A percentile compares a stretch with the other conserved stretches of the same genome.
Conservation (phyloP, 108 stramenopile genomes). For the Phaeodactylum tricornutum region DNA sequence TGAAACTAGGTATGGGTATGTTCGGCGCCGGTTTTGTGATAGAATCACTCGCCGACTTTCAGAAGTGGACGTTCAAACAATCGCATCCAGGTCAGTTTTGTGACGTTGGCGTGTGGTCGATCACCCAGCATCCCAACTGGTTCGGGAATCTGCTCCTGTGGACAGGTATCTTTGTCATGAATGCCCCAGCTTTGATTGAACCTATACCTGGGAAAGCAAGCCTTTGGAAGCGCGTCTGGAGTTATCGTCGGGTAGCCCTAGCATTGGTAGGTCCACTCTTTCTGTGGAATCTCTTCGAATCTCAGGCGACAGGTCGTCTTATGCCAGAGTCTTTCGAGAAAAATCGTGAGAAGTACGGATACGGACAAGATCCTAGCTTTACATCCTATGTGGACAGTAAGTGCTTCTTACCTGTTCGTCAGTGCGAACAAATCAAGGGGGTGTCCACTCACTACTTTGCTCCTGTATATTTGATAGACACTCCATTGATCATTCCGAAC, state of each 20-base stretch:
- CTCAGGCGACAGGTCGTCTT: slow-evolving; percentile 48
- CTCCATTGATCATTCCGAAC: slow-evolving; percentile 2
- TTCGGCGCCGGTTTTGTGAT: slow-evolving; percentile 33
- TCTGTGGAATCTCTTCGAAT: slow-evolving; percentile 42
- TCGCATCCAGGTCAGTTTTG: slow-evolving; percentile 49
- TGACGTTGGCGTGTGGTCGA: slow-evolving; percentile 61
- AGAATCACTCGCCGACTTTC: slow-evolving; percentile 61
- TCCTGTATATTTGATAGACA: neutral
- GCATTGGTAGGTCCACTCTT: slow-evolving; percentile 49
- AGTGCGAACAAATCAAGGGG: neutral
- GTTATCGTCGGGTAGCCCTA: slow-evolving; percentile 20
- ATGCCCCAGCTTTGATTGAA: slow-evolving; percentile 42
- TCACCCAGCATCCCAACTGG: slow-evolving; percentile 79
- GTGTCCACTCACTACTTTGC: neutral
- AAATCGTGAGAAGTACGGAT: slow-evolving; percentile 38
- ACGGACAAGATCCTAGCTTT: slow-evolving; percentile 48
- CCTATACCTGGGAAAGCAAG: neutral
- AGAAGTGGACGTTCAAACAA: slow-evolving; percentile 72
- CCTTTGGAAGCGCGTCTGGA: slow-evolving; percentile 14
- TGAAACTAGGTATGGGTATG: slow-evolving; percentile 25
- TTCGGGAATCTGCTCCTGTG: slow-evolving; percentile 69
- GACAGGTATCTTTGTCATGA: slow-evolving; percentile 63
- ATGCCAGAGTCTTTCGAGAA: slow-evolving; percentile 4
- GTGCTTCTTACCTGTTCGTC: neutral
- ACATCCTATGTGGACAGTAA: slow-evolving; percentile 23